Conservation (phyloP, 1,284 basidiomycete species). For the Ustilago cynodontis region DNA sequence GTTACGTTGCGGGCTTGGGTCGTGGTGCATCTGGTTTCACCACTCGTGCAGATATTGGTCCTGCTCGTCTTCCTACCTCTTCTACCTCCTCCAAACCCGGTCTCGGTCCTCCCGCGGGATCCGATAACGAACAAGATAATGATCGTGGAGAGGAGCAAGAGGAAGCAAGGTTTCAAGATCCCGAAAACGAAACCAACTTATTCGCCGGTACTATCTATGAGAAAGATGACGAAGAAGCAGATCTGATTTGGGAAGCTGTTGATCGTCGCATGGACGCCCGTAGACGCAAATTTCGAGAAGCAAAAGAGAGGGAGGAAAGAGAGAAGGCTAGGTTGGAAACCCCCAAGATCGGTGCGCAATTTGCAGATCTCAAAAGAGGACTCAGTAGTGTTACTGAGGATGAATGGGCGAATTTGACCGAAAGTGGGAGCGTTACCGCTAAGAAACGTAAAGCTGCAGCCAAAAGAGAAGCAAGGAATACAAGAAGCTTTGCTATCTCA, state of each 20-base stretch:
- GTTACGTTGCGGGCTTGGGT: slow-evolving; percentile 68
- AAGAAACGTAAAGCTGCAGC: slow-evolving; percentile 87
- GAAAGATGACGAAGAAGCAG: slow-evolving; percentile 96
- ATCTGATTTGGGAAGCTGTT: slow-evolving; percentile 90
- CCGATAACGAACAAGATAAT: slow-evolving; percentile 16
- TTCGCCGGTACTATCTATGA: slow-evolving; percentile 97
- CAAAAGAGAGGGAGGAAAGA: slow-evolving; percentile 79
- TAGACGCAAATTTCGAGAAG: slow-evolving; percentile 83
- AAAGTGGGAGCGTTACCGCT: slow-evolving; percentile 93
- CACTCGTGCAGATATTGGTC: slow-evolving; percentile 97
- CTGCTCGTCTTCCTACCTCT: slow-evolving; percentile 83
- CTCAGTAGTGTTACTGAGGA: slow-evolving; percentile 85
- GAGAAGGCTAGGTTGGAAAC: slow-evolving; percentile 81
- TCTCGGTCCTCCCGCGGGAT: slow-evolving; percentile 16
- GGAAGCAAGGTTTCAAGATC: slow-evolving; percentile 91
- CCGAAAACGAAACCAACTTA: slow-evolving; percentile 95
- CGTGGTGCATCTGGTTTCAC: slow-evolving; percentile 91
- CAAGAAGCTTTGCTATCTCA: slow-evolving; percentile 85
- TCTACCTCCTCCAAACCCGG: slow-evolving; percentile 22
- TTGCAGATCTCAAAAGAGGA: slow-evolving; percentile 92
- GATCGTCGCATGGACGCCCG: slow-evolving; percentile 91
- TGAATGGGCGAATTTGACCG: slow-evolving; percentile 94
- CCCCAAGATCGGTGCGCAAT: slow-evolving; percentile 91
- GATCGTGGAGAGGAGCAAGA: slow-evolving; percentile 78
- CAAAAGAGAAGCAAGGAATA: slow-evolving; percentile 74